These are phyloP conservation scores for Sungouiella thailandica DNA, from an alignment of 805 yeast species.

Conservation along the genomic window DNA sequence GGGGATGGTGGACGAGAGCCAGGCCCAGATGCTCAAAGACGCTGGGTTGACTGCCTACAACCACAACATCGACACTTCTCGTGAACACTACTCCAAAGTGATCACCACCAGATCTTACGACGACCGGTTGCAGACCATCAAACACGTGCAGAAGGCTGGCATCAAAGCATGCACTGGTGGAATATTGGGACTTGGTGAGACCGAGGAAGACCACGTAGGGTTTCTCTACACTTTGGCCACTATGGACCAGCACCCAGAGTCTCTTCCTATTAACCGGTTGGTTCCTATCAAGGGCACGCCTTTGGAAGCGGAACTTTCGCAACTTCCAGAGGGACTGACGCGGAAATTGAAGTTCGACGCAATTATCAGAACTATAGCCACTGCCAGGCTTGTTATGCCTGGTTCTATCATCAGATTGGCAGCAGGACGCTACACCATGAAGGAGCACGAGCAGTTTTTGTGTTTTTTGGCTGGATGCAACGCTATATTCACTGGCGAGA, in stretches of 20 bases:
- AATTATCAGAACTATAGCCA: constrained; percentile 64
- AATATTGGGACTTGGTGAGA: constrained; percentile 73
- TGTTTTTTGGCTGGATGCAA: constrained; percentile 77
- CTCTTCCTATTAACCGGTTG: constrained; percentile 72
- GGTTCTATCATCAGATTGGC: constrained; percentile 65
- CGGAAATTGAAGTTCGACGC: constrained; percentile 54
- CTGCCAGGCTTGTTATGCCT: constrained; percentile 76
- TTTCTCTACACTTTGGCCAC: constrained; percentile 60
- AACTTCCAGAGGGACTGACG: constrained; percentile 26
- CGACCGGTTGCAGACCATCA: constrained; percentile 63
- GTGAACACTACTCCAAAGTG: constrained; percentile 70
- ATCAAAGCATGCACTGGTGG: constrained; percentile 76
- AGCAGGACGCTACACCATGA: constrained; percentile 80
- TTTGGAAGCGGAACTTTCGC: constrained; percentile 50
- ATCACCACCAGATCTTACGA: constrained; percentile 68
- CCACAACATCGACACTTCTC: constrained; percentile 75
- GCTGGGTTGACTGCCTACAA: constrained; percentile 79
- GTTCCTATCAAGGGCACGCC: constrained; percentile 82
- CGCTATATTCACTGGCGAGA: constrained; percentile 77
- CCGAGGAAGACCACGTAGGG: constrained; percentile 64
- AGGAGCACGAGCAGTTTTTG: constrained; percentile 66
- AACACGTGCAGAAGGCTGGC: constrained; percentile 59
- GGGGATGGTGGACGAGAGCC: constrained; percentile 71
- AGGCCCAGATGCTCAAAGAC: constrained; percentile 53
- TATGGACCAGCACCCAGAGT: constrained; percentile 71